Percentiles rank a stretch among this genome's conserved stretches.
Conservation (phyloP, 2,329 filamentous ascomycete genomes). For the Hypomyces perniciosus region DNA sequence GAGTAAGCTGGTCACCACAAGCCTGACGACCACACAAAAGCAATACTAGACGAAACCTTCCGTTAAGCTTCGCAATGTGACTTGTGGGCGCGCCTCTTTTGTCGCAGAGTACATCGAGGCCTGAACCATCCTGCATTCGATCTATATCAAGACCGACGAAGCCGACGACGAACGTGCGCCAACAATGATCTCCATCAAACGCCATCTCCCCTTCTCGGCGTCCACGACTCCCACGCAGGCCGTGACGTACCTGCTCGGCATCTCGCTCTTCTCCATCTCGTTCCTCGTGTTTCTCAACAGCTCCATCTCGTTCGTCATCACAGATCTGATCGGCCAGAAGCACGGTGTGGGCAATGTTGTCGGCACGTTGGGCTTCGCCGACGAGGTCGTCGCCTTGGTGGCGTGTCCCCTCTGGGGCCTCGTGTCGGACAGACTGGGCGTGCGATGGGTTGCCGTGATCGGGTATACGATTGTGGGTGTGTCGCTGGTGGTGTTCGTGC, state of each 20-base stretch:
- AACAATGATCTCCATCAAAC: slow-evolving; percentile 33
- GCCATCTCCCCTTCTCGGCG: slow-evolving; percentile 51
- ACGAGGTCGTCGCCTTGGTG: slow-evolving; percentile 74
- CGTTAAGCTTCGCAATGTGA: too few relatives aligned
- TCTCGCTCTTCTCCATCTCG: slow-evolving; percentile 80
- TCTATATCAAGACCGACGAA: not conserved
- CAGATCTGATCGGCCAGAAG: slow-evolving; percentile 71
- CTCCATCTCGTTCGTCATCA: slow-evolving; percentile 78
- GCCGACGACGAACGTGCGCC: not conserved
- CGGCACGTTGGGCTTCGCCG: slow-evolving; percentile 77
- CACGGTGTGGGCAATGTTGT: slow-evolving; percentile 71
- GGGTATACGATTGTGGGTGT: slow-evolving; percentile 80
- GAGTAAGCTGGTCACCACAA: too few relatives aligned
- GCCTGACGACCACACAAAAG: too few relatives aligned
- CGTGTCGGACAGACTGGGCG: slow-evolving; percentile 69
- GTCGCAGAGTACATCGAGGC: too few relatives aligned
- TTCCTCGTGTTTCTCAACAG: slow-evolving; percentile 88
- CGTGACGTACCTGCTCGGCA: slow-evolving; percentile 71
- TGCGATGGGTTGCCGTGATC: slow-evolving; percentile 63
- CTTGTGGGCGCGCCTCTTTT: too few relatives aligned
- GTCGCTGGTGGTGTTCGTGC: slow-evolving; percentile 73
- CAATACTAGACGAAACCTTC: too few relatives aligned
- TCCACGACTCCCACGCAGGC: slow-evolving; percentile 57
- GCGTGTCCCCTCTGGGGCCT: slow-evolving; percentile 78
- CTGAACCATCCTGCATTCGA: too few relatives aligned